Base-by-base conservation (phyloP, 2,329 filamentous ascomycete species). In the Colletotrichum phormii region DNA sequence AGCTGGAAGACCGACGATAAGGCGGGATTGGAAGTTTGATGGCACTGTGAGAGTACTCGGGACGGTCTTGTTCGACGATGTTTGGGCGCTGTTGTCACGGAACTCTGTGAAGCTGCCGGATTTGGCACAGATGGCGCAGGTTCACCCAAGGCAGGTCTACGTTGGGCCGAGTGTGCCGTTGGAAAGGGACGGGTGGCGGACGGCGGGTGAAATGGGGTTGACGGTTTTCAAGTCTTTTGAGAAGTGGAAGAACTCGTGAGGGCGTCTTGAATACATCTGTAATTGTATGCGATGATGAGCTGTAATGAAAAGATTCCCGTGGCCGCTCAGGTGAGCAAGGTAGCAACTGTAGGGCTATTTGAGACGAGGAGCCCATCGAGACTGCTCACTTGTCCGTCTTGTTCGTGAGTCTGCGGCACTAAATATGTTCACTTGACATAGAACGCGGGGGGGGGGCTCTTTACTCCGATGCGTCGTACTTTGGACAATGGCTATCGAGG, bases 61-160 rank as follows among this genome's bases (percentile, higher is more conserved):
- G 9, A 35, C 70, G 15, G 5, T 70, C 1, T 29, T 72, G 53
- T 72, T 70, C 15, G 70, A 70, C 42, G 66, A 70, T 22, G 29
- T 61, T 3, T 69, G 65, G 65, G 58, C 66, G 8, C 15, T 53
- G 3, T 9, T 53, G n/a, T 29, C 18, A 15, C 33, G 33, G 29
- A 37, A 35, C 12, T 5, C 59, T 9, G 31, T 60, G 13, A 11
- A 26, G 9, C 7, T 64, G 11, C 13, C 4, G 12, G 35, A 42
- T 6, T 37, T 72, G 42, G 42, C 46, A 2, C 22, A 29, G 54
- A 5, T 70, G 66, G 64, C 60, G 0, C 42, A 26, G 59, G n/a
- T 69, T 0, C 58, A 69, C 22, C 70, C 70, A 1, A 59, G 51
- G 0, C 70, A 69, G 11, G 65, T 72, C 0, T 64, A 72, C 33